These are phyloP conservation scores for Chenopodium suecicum DNA, from an alignment of 148 eudicot genomes.

Conservation along the genomic window DNA sequence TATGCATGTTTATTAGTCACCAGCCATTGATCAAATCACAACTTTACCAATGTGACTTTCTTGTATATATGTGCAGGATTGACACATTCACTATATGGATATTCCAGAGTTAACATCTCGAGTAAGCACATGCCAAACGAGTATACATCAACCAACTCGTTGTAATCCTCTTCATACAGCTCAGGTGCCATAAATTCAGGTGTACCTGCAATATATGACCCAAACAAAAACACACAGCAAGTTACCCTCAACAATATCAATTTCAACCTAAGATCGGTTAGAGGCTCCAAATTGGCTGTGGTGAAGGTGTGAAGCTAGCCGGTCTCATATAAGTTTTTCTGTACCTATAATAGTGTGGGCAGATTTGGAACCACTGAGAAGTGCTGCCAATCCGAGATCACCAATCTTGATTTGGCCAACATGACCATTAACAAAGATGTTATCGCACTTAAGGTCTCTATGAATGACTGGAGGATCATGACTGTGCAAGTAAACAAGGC, in stretches of 20 bases:
- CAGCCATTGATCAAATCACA: neutral
- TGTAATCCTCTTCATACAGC: conserved; percentile 60
- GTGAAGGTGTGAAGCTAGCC: neutral
- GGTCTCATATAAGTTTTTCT: neutral
- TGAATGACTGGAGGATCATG: conserved; percentile 60
- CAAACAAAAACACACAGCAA: no score
- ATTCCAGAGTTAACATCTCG: conserved; percentile 24
- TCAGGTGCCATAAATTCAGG: conserved; percentile 86
- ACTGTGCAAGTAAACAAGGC: conserved; percentile 50
- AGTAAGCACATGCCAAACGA: conserved; percentile 42
- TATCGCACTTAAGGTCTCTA: conserved; percentile 32
- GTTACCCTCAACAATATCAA: neutral
- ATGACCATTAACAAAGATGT: conserved; percentile 63
- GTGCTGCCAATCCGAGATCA: conserved; percentile 60
- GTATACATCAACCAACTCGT: conserved; percentile 67
- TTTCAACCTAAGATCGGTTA: neutral
- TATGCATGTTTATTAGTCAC: neutral
- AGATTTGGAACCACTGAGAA: conserved; percentile 2
- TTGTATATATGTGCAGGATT: conserved; percentile 20
- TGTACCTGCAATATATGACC: conserved; percentile 45
- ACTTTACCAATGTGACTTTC: conserved; percentile 23
- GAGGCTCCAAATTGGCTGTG: neutral
- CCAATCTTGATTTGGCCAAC: conserved; percentile 70
- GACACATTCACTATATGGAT: conserved; percentile 24
- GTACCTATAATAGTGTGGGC: conserved; percentile 15